Conservation (phyloP, 768 basidiomycete genomes). For the Amanita exitialis region DNA sequence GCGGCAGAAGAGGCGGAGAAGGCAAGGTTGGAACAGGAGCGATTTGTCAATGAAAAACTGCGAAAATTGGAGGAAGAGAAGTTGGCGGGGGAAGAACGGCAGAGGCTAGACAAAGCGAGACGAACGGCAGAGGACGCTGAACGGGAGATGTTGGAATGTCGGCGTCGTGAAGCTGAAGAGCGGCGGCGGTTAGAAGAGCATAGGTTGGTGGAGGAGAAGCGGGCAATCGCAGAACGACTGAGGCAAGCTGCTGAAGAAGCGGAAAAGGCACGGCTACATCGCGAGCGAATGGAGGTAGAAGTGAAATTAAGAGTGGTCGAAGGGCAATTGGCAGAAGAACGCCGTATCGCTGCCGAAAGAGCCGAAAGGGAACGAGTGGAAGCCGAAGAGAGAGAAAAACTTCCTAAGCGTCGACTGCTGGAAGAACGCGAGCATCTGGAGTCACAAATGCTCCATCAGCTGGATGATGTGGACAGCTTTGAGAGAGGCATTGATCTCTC, state of each 20-base stretch:
- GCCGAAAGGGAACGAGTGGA: constrained; percentile 12
- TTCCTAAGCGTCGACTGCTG: constrained; percentile 5
- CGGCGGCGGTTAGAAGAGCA: constrained; percentile 18
- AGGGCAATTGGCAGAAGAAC: constrained; percentile 21
- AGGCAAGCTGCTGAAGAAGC: constrained; percentile 15
- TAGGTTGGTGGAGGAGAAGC: constrained; percentile 19
- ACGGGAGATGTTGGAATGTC: constrained; percentile 12
- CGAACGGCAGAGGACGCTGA: constrained; percentile 13
- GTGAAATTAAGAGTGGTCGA: constrained; percentile 22
- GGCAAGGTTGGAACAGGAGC: constrained; percentile 21
- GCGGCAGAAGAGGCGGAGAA: constrained; percentile 26
- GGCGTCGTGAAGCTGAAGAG: constrained; percentile 14
- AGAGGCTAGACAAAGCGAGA: constrained; percentile 15
- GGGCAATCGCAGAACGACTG: constrained; percentile 18
- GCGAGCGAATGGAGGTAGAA: constrained; percentile 20
- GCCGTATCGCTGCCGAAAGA: constrained; percentile 12
- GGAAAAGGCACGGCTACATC: constrained; percentile 18
- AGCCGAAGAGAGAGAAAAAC: constrained; percentile 11
- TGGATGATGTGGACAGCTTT: neutral
- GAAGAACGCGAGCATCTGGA: constrained; percentile 8
- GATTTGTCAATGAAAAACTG: constrained; percentile 18
- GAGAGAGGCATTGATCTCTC: constrained; percentile 2
- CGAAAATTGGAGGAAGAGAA: constrained; percentile 15
- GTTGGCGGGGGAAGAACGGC: constrained; percentile 12
- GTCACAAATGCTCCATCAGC: neutral